Percentiles rank a stretch among this genome's conserved stretches.
phyloP scores from a whole-genome alignment of 352 stramenopile species.

The Thalassiosira livingstoniorum region DNA sequence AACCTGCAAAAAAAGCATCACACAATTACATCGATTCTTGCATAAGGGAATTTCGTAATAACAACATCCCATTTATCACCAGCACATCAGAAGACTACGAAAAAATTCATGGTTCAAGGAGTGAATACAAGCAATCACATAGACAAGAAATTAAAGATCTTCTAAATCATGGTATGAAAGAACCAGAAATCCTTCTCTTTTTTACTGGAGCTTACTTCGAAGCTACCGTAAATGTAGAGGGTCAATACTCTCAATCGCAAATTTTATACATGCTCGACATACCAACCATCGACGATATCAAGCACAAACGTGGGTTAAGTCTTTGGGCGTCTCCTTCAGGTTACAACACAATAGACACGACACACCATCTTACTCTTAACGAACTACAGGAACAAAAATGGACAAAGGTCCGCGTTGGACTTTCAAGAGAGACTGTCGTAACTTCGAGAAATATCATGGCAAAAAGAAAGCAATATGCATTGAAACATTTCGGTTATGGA shows the following conservation, averaged over 20 bases:
- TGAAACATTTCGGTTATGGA: conserved; percentile 33
- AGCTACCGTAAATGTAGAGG: conserved; percentile 41
- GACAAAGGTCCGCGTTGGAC: conserved; percentile 35
- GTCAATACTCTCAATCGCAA: conserved; percentile 39
- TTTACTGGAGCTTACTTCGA: conserved; percentile 44
- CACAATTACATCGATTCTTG: conserved; percentile 27
- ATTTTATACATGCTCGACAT: conserved; percentile 39
- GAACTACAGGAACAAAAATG: conserved; percentile 17
- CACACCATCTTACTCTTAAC: background rate
- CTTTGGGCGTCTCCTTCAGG: conserved; percentile 25
- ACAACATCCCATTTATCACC: conserved; percentile 12
- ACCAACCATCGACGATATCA: conserved; percentile 11
- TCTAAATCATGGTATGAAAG: conserved; percentile 41
- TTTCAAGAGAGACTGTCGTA: conserved; percentile 1
- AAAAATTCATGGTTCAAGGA: conserved; percentile 7
- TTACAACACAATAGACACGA: background rate
- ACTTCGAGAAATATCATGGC: background rate
- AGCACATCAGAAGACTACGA: conserved; percentile 25
- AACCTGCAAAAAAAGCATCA: conserved; percentile 30
- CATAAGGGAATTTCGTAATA: conserved; percentile 6
- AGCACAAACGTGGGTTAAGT: conserved; percentile 1
- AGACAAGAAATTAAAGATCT: background rate
- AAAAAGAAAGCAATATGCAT: conserved; percentile 39
- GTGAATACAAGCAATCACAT: conserved; percentile 6
- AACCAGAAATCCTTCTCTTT: conserved; percentile 45